Percentiles rank a stretch among this genome's conserved stretches.
phyloP scores from a whole-genome alignment of 2,329 filamentous ascomycete species.

The Aspergillus fumigatiaffinis region DNA sequence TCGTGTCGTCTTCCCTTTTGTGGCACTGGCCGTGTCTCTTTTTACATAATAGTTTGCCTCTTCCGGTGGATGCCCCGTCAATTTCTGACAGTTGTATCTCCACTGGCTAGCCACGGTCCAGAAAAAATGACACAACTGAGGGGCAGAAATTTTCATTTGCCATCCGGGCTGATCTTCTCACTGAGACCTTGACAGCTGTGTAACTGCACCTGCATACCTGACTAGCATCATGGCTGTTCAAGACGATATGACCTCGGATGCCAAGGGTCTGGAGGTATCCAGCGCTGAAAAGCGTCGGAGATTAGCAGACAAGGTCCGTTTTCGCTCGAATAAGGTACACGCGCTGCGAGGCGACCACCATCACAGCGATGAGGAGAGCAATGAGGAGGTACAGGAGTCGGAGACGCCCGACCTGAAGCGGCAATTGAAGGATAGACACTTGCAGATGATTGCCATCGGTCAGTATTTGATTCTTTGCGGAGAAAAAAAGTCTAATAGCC shows the following conservation, averaged over 20 bases:
- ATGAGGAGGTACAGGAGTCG: neutral
- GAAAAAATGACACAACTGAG: neutral
- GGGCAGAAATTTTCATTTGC: neutral
- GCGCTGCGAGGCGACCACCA: neutral
- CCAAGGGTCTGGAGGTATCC: neutral
- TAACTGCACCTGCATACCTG: neutral
- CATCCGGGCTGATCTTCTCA: neutral
- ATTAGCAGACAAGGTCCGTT: neutral
- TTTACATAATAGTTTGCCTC: slow-evolving; percentile 2
- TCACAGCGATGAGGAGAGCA: neutral
- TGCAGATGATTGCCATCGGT: slow-evolving; percentile 24
- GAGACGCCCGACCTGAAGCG: slow-evolving; percentile 13
- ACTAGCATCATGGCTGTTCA: neutral
- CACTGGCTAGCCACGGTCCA: neutral
- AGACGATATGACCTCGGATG: neutral
- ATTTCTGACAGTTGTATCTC: neutral
- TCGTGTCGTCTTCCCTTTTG: neutral
- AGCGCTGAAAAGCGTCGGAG: neutral
- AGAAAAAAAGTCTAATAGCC: neutral
- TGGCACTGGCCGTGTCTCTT: neutral
- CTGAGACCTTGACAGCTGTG: neutral
- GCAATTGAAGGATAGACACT: slow-evolving; percentile 18
- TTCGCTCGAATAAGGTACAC: neutral
- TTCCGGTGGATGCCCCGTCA: neutral
- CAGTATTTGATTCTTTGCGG: neutral